A percentile compares a stretch with the other conserved stretches of the same genome.
phyloP scores from a whole-genome alignment of 345 rosid genomes.

The Lepidium africanum region DNA sequence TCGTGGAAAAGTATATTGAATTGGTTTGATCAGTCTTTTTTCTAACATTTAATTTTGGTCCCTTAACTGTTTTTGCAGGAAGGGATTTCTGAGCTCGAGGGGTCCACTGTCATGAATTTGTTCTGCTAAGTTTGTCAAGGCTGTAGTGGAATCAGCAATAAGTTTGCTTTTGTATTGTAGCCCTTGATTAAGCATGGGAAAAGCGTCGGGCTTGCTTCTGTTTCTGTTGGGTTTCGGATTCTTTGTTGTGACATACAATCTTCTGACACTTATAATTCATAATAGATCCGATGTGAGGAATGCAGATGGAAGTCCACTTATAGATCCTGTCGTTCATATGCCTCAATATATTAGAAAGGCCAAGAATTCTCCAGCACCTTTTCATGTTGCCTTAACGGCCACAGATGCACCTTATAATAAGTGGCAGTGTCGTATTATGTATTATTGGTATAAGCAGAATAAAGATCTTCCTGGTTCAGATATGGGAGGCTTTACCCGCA shows the following conservation, averaged over 20 bases:
- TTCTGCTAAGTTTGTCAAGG: not conserved
- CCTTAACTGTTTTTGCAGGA: slow-evolving; percentile 7
- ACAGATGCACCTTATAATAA: slow-evolving; percentile 80
- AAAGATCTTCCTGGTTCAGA: slow-evolving; percentile 77
- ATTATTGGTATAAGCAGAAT: slow-evolving; percentile 84
- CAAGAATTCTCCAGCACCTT: slow-evolving; percentile 36
- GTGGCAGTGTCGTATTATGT: slow-evolving; percentile 98
- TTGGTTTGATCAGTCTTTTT: not conserved
- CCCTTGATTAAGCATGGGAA: slow-evolving; percentile 33
- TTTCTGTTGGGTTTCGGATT: slow-evolving; percentile 57
- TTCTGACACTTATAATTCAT: slow-evolving; percentile 46
- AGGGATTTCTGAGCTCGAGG: not conserved
- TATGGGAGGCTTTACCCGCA: slow-evolving; percentile 91
- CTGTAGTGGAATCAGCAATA: not conserved
- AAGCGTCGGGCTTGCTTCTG: slow-evolving; percentile 52
- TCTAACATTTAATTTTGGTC: not conserved
- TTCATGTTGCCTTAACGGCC: slow-evolving; percentile 88
- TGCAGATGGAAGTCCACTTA: slow-evolving; percentile 26
- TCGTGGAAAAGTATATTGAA: not conserved
- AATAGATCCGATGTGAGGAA: slow-evolving; percentile 35
- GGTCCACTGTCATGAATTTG: not conserved
- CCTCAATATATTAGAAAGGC: slow-evolving; percentile 39
- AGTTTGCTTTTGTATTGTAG: not conserved
- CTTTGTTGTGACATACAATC: slow-evolving; percentile 72
- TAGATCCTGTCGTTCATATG: slow-evolving; percentile 72